A percentile compares a stretch with the other conserved stretches of the same genome.
phyloP scores from a whole-genome alignment of 2,329 filamentous ascomycete species.

The Cladosporium sp. region DNA sequence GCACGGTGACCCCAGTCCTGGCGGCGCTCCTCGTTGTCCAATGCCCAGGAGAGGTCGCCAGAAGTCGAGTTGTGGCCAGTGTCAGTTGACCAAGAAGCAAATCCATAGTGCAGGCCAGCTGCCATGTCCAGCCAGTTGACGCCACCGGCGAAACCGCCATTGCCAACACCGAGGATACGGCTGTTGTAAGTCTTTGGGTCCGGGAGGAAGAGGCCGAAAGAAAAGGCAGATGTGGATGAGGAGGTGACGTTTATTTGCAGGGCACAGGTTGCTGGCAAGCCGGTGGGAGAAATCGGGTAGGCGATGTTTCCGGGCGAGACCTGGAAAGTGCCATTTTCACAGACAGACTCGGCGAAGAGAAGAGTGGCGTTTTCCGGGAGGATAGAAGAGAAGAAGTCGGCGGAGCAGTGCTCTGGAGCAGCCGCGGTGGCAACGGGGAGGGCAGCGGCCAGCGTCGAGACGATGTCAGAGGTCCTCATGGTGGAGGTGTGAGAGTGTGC shows the following conservation, averaged over 20 bases:
- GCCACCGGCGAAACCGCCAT: constrained; percentile 45
- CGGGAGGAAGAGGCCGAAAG: constrained; percentile 32
- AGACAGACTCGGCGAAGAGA: constrained; percentile 31
- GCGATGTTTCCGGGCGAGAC: constrained; percentile 36
- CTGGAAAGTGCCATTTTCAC: constrained; percentile 35
- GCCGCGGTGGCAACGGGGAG: constrained; percentile 11
- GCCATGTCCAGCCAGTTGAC: constrained; percentile 50
- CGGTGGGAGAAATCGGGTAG: constrained; percentile 37
- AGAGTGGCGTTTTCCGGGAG: constrained; percentile 34
- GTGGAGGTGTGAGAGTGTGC: not conserved
- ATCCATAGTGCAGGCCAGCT: constrained; percentile 36
- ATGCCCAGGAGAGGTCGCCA: constrained; percentile 35
- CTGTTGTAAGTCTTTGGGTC: constrained; percentile 27
- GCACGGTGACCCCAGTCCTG: constrained; percentile 39
- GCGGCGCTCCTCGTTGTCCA: constrained; percentile 33
- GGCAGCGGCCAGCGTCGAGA: constrained; percentile 9
- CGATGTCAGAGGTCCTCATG: constrained; percentile 9
- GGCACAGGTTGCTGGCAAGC: constrained; percentile 29
- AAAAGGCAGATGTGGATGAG: constrained; percentile 25
- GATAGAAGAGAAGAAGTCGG: constrained; percentile 30
- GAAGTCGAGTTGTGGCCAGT: constrained; percentile 41
- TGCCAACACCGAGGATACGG: constrained; percentile 38
- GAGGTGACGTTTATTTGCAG: constrained; percentile 30
- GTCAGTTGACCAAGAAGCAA: constrained; percentile 43
- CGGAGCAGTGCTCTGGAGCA: constrained; percentile 29